Evolutionary conservation across 768 basidiomycete species (phyloP).

Genomic region (Heimioporus sp.): DNA sequence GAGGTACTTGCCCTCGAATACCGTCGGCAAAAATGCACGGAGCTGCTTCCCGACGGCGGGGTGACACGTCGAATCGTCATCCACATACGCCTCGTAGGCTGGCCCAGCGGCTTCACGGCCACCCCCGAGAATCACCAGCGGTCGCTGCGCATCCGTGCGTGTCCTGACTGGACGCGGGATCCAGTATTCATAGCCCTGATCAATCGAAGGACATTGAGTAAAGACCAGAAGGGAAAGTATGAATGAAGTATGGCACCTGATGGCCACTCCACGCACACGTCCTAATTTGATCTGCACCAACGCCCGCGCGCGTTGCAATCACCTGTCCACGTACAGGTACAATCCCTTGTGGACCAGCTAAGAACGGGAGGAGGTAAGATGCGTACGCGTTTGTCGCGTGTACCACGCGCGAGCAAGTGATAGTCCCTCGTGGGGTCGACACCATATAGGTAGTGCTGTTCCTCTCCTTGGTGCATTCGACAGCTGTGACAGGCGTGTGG

Average conservation of each 20-base stretch:
- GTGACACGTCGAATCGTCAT: slow-evolving; percentile 59
- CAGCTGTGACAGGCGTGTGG: slow-evolving; percentile 61
- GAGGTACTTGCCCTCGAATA: slow-evolving; percentile 51
- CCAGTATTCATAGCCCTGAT: slow-evolving; percentile 69
- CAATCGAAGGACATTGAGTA: too few relatives aligned
- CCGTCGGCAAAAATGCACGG: slow-evolving; percentile 54
- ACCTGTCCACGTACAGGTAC: slow-evolving; percentile 75
- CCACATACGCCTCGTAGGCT: slow-evolving; percentile 47
- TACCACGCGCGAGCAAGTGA: slow-evolving; percentile 63
- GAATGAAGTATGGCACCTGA: neutral
- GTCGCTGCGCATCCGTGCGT: slow-evolving; percentile 28
- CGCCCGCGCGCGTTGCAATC: slow-evolving; percentile 43
- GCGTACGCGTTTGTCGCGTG: slow-evolving; percentile 89
- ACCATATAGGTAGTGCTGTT: slow-evolving; percentile 6
- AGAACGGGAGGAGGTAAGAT: slow-evolving; percentile 69
- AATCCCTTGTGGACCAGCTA: slow-evolving; percentile 53
- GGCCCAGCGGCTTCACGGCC: slow-evolving; percentile 45
- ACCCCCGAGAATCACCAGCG: slow-evolving; percentile 74
- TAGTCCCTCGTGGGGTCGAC: slow-evolving; percentile 61
- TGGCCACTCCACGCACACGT: slow-evolving; percentile 47
- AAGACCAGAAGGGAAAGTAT: too few relatives aligned
- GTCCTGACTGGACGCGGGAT: slow-evolving; percentile 60
- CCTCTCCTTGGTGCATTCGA: slow-evolving; percentile 20
- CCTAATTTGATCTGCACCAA: slow-evolving; percentile 38
- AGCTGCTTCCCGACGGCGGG: slow-evolving; percentile 45